Evolutionary conservation across 164 flowering plant species (phyloP).

Genomic region (Nymphaea thermarum): DNA sequence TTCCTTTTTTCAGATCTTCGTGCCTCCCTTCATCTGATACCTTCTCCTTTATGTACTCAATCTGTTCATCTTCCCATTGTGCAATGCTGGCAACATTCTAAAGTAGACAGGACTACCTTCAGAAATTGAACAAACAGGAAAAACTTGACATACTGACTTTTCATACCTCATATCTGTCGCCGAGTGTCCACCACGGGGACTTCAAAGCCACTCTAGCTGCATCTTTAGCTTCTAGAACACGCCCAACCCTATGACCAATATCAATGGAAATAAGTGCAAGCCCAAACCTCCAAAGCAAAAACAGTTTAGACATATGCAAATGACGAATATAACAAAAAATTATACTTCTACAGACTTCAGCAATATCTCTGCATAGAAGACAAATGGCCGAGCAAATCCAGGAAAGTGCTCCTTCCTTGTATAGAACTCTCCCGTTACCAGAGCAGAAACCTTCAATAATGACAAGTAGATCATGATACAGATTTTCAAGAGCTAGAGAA

Average conservation of each 20-base stretch:
- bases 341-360: slow-evolving; percentile 44
- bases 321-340: background rate
- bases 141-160: background rate
- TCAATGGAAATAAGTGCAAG: background rate
- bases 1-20: slow-evolving; percentile 75
- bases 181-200: slow-evolving; percentile 98
- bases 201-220: slow-evolving; percentile 87
- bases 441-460: slow-evolving; percentile 69
- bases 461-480: slow-evolving; percentile 1
- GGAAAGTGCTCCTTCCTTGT: slow-evolving; percentile 84
- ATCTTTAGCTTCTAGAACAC: slow-evolving; percentile 70
- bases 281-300: background rate
- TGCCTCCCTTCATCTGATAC: slow-evolving; percentile 65
- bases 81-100: slow-evolving; percentile 84
- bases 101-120: slow-evolving; percentile 3
- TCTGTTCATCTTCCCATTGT: slow-evolving; percentile 86
- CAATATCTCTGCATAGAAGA: slow-evolving; percentile 77
- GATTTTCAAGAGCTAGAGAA: background rate
- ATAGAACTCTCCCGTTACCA: slow-evolving; percentile 88
- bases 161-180: slow-evolving; percentile 62
- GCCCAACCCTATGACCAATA: slow-evolving; percentile 54
- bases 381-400: slow-evolving; percentile 92
- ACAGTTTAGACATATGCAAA: background rate
- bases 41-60: slow-evolving; percentile 61
- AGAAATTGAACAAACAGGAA: background rate